Percentiles rank a stretch among this genome's conserved stretches.
These are phyloP conservation scores for Lepidopterella palustris DNA, from an alignment of 495 filamentous ascomycete genomes.

Conservation along the genomic window DNA sequence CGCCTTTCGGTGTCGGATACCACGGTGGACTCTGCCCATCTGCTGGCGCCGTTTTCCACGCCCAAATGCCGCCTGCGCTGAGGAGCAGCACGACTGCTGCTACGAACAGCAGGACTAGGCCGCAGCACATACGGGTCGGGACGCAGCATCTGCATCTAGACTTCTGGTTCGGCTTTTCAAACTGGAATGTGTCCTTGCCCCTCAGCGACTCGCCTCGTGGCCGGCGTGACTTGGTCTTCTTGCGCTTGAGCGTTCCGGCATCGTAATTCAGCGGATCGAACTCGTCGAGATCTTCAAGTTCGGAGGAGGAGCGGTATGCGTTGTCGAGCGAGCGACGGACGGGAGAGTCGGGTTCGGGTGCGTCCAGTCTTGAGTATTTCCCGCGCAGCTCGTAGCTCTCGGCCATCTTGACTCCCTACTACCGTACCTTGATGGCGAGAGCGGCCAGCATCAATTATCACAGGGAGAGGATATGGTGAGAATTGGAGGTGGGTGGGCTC, in stretches of 20 bases:
- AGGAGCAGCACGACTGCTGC: constrained; percentile 30
- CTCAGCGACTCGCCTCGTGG: neutral
- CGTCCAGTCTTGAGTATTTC: constrained; percentile 28
- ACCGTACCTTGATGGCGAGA: neutral
- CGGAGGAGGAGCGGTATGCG: constrained; percentile 24
- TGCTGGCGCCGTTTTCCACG: constrained; percentile 29
- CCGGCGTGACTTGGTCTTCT: constrained; percentile 8
- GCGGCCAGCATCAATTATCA: neutral
- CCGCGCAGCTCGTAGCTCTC: constrained; percentile 26
- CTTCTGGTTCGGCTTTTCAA: constrained; percentile 1
- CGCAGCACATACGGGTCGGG: constrained; percentile 30
- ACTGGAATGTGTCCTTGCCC: constrained; percentile 10
- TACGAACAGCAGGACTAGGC: constrained; percentile 31
- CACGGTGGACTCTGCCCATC: constrained; percentile 61
- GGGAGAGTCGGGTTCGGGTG: constrained; percentile 16
- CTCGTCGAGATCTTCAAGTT: constrained; percentile 34
- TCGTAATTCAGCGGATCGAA: constrained; percentile 38
- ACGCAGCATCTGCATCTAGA: constrained; percentile 26
- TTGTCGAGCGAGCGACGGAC: constrained; percentile 25
- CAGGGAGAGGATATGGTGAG: neutral
- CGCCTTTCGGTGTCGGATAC: constrained; percentile 79
- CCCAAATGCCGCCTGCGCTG: constrained; percentile 37
- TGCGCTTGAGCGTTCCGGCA: constrained; percentile 27
- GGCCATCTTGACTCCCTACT: neutral
- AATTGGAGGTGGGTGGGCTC: neutral